Evolutionary conservation across 2,329 filamentous ascomycete species (phyloP).

Genomic region (Botrytis galanthina): DNA sequence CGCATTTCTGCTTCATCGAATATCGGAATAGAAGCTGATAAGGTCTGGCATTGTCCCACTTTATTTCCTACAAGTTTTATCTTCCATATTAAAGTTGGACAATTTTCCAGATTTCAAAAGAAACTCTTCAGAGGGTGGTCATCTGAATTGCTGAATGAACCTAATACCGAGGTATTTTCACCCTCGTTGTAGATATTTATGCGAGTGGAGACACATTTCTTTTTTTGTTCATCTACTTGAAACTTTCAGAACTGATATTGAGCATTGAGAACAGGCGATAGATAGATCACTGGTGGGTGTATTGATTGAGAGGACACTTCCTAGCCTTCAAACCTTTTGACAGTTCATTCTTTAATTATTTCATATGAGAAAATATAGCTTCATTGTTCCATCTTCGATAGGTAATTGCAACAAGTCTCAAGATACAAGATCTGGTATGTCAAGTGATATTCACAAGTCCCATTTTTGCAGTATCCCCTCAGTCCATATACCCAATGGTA

Average conservation of each 20-base stretch:
- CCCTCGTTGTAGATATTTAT: not conserved
- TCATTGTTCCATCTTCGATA: no score
- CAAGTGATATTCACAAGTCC: no score
- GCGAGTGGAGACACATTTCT: not conserved
- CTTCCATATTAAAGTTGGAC: not conserved
- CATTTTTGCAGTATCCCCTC: no score
- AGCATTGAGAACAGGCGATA: not conserved
- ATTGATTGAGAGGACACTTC: no score
- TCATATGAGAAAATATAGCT: no score
- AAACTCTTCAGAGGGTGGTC: fast-evolving
- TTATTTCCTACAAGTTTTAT: not conserved
- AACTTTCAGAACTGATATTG: not conserved
- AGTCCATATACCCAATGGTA: no score
- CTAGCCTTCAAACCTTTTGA: no score
- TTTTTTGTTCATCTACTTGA: not conserved
- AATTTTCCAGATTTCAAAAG: slow-evolving; percentile 1
- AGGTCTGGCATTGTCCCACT: not conserved
- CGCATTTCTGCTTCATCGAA: not conserved
- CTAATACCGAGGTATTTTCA: not conserved
- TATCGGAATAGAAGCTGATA: no score
- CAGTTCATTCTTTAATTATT: no score
- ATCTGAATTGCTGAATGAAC: not conserved
- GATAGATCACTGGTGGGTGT: not conserved
- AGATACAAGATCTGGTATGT: no score
- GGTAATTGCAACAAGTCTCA: no score